phyloP scores from a whole-genome alignment of 2,329 filamentous ascomycete genomes.

The Fusarium equiseti region DNA sequence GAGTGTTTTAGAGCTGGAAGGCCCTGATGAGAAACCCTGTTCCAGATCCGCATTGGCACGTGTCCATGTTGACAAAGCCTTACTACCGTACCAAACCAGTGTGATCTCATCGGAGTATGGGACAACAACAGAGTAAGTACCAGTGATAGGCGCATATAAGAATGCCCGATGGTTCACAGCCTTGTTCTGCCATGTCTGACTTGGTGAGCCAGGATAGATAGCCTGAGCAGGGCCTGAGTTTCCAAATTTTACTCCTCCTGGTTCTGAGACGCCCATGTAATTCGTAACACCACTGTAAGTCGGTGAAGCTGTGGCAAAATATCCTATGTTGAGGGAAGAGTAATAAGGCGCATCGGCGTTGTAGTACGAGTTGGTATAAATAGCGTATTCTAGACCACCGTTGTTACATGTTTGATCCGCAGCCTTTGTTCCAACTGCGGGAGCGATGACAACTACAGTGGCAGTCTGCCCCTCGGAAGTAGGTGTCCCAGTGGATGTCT shows the following conservation, averaged over 20 bases:
- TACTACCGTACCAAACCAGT: not conserved
- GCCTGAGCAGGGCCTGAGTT: not conserved
- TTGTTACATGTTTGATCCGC: slow-evolving; percentile 6
- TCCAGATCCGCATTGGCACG: not conserved
- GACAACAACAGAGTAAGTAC: slow-evolving; percentile 6
- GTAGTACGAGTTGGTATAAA: not conserved
- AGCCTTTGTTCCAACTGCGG: not conserved
- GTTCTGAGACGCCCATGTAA: not conserved
- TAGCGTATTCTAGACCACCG: slow-evolving; percentile 3
- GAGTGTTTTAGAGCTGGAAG: not conserved
- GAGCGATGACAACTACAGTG: not conserved
- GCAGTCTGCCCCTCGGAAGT: not conserved
- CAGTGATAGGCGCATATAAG: slow-evolving; percentile 3
- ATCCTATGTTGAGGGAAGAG: not conserved
- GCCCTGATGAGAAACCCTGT: not conserved
- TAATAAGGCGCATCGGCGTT: not conserved
- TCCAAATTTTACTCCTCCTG: not conserved
- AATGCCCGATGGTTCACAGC: slow-evolving; percentile 2
- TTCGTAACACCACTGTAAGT: not conserved
- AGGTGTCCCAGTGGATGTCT: not conserved
- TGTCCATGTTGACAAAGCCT: not conserved
- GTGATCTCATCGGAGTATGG: slow-evolving; percentile 1
- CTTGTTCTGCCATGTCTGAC: slow-evolving; percentile 10
- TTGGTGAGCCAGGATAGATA: slow-evolving; percentile 4
- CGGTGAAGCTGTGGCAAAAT: not conserved